Evolutionary conservation across 768 basidiomycete species (phyloP).

Genomic region (Panaeolus papilionaceus): DNA sequence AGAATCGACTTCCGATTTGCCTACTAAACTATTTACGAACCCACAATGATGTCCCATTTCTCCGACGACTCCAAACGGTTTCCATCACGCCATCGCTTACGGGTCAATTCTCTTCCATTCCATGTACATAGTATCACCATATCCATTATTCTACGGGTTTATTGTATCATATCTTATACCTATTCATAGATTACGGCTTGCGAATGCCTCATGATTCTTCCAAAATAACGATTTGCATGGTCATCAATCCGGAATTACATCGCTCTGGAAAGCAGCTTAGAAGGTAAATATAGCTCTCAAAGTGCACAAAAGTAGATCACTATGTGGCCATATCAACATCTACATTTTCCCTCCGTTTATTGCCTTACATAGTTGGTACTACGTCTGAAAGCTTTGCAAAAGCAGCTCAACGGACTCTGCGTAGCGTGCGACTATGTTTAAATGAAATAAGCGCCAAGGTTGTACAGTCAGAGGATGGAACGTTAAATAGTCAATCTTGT

Average conservation of each 20-base stretch:
- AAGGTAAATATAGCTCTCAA: too few relatives aligned
- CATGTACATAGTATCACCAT: background rate
- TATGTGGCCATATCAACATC: too few relatives aligned
- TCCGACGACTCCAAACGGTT: background rate
- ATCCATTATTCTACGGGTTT: background rate
- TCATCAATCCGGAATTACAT: background rate
- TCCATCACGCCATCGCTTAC: background rate
- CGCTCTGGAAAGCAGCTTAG: too few relatives aligned
- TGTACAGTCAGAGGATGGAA: too few relatives aligned
- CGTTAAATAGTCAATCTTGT: too few relatives aligned
- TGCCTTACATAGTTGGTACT: too few relatives aligned
- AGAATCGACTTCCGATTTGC: slow-evolving; percentile 69
- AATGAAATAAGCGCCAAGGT: too few relatives aligned
- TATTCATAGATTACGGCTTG: slow-evolving; percentile 3
- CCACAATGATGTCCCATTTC: background rate
- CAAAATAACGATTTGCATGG: background rate
- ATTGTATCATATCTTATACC: background rate
- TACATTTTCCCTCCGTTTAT: too few relatives aligned
- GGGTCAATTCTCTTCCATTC: background rate
- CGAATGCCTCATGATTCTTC: background rate
- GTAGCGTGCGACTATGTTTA: too few relatives aligned
- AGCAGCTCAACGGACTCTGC: too few relatives aligned
- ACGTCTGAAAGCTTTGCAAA: too few relatives aligned
- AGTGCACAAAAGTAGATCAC: too few relatives aligned
- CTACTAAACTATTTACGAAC: slow-evolving; percentile 39